Conservation (phyloP, 1,284 basidiomycete genomes). For the Rhodofomes roseus region DNA sequence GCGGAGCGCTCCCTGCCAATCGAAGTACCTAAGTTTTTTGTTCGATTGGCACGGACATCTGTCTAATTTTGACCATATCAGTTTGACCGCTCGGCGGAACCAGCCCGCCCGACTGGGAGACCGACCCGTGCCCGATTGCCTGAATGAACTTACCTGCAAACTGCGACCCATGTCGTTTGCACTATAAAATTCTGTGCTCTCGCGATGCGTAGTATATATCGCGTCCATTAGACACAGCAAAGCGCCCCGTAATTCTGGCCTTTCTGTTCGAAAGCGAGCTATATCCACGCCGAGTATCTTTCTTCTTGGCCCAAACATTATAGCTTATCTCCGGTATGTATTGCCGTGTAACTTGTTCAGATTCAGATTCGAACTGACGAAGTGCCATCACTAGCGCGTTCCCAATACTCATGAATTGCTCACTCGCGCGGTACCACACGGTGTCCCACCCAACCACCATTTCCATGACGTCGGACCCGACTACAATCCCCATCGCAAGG, state of each 20-base stretch:
- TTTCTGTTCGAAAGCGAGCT: no score
- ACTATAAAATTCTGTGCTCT: not conserved
- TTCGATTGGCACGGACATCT: no score
- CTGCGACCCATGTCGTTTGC: not conserved
- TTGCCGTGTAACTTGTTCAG: not conserved
- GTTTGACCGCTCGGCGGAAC: not conserved
- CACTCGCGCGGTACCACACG: not conserved
- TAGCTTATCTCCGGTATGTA: no score
- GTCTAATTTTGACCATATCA: not conserved
- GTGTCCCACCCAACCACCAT: not conserved
- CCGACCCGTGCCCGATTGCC: not conserved
- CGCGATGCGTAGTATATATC: not conserved
- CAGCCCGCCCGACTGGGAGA: slow-evolving; percentile 4
- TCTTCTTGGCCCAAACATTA: no score
- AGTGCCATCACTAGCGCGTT: no score
- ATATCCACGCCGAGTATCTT: no score
- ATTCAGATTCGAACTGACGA: not conserved
- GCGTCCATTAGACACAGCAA: no score
- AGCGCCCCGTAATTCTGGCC: no score
- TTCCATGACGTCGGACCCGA: not conserved
- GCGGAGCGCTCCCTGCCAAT: no score
- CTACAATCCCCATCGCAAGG: not conserved
- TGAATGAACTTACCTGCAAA: not conserved
- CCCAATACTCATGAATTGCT: no score
- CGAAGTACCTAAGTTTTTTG: no score